Percentiles rank a stretch among this genome's conserved stretches.
phyloP scores from a whole-genome alignment of 495 filamentous ascomycete genomes.

The Staphylotrichum tortipilum region DNA sequence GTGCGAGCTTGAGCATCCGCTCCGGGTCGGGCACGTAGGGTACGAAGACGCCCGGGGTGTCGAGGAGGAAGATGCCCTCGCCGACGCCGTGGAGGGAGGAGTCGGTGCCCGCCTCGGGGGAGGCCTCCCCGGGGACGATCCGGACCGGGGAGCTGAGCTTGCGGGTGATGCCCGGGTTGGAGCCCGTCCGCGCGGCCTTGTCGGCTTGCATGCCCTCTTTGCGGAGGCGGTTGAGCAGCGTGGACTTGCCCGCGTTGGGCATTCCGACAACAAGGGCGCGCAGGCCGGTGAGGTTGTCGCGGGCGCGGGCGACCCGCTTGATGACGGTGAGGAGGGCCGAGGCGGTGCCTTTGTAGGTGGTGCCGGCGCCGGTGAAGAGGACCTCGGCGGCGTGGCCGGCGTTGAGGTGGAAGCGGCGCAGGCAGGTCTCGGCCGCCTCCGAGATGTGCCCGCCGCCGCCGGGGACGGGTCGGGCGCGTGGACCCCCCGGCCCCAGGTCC shows the following conservation, averaged over 20 bases:
- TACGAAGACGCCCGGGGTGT: slow-evolving; percentile 75
- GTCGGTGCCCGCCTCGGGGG: not conserved
- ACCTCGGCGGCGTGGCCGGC: slow-evolving; percentile 31
- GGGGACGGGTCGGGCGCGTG: too few relatives aligned
- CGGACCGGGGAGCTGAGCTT: slow-evolving; percentile 78
- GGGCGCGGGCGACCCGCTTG: slow-evolving; percentile 23
- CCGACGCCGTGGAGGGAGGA: slow-evolving; percentile 28
- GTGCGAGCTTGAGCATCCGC: slow-evolving; percentile 84
- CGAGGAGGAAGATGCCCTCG: slow-evolving; percentile 42
- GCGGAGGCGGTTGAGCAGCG: slow-evolving; percentile 80
- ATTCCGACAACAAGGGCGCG: slow-evolving; percentile 87
- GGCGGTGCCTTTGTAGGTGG: slow-evolving; percentile 7
- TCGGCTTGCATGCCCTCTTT: slow-evolving; percentile 47
- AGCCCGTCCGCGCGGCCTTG: slow-evolving; percentile 76
- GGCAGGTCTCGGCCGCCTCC: slow-evolving; percentile 1
- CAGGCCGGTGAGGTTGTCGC: slow-evolving; percentile 45
- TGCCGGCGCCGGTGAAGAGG: slow-evolving; percentile 50
- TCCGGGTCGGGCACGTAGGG: slow-evolving; percentile 79
- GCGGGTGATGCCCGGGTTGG: slow-evolving; percentile 80
- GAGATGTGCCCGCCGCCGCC: not conserved
- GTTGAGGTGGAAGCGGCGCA: slow-evolving; percentile 21
- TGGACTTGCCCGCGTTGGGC: slow-evolving; percentile 93
- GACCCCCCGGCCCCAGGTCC: slow-evolving; percentile 61
- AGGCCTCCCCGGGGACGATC: slow-evolving; percentile 39
- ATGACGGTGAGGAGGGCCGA: slow-evolving; percentile 25